These are phyloP conservation scores for Groenewaldozyma auringiensis DNA, from an alignment of 1,139 yeast species.

Conservation along the genomic window DNA sequence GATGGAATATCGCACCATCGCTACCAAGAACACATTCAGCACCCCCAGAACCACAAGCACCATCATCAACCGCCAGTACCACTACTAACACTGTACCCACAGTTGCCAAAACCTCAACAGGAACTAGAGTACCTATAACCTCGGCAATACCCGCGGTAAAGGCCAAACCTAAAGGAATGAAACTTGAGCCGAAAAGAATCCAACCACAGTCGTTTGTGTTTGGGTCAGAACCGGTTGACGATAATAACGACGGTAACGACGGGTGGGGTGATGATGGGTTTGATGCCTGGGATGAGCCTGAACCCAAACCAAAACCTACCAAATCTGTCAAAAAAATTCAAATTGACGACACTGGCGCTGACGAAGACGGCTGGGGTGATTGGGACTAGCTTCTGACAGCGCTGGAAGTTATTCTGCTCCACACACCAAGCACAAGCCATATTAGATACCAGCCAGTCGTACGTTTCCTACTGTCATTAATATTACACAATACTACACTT, in stretches of 20 bases:
- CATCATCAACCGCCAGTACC: background rate
- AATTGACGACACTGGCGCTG: conserved; percentile 20
- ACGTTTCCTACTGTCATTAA: too few relatives aligned
- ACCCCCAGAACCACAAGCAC: background rate
- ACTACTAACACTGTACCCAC: background rate
- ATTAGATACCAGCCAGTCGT: too few relatives aligned
- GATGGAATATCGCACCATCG: background rate
- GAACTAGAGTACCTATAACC: background rate
- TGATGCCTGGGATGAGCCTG: conserved; percentile 9
- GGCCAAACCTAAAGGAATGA: background rate
- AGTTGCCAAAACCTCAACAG: background rate
- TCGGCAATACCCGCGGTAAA: background rate
- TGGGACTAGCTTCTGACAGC: conserved; percentile 21
- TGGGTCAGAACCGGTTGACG: conserved; percentile 6
- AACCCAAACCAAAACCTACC: background rate
- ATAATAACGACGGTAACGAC: conserved; percentile 16
- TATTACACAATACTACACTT: too few relatives aligned
- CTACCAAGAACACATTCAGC: background rate
- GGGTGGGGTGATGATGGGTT: conserved; percentile 10
- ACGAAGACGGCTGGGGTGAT: conserved; percentile 20
- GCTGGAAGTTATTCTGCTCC: too few relatives aligned
- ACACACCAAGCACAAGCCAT: too few relatives aligned
- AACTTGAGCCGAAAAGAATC: conserved; percentile 2
- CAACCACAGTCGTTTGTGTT: conserved; percentile 2
- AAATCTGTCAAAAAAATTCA: conserved; percentile 11